phyloP scores from a whole-genome alignment of 164 flowering plant genomes.

The Platanus orientalis region DNA sequence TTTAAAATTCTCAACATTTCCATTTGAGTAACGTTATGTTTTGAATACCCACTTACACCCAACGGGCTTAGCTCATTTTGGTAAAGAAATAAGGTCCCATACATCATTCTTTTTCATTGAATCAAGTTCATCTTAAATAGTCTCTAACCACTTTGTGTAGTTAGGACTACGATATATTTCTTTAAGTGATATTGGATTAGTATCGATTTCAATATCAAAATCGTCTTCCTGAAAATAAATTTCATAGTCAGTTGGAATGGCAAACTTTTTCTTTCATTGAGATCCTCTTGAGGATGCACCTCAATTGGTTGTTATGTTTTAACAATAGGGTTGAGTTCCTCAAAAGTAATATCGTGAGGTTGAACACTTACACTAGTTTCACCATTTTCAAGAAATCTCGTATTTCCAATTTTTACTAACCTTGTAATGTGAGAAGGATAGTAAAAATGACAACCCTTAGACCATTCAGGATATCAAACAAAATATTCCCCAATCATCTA shows the following conservation, averaged over 20 bases:
- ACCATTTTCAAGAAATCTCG: too few species aligned
- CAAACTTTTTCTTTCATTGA: neutral
- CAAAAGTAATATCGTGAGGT: neutral
- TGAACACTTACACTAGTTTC: neutral
- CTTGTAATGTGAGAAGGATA: neutral
- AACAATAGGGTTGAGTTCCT: neutral
- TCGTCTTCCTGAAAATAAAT: too few species aligned
- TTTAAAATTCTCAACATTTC: neutral
- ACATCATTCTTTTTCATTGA: neutral
- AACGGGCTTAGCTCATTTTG: neutral
- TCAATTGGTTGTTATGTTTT: neutral
- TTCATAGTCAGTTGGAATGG: conserved; percentile 4
- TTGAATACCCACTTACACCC: neutral
- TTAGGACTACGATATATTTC: neutral
- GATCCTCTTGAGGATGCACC: neutral
- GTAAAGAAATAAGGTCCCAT: neutral
- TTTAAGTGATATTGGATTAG: neutral
- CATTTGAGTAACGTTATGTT: neutral
- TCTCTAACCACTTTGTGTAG: neutral
- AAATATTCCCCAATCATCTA: neutral
- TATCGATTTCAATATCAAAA: neutral
- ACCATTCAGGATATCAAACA: too few species aligned
- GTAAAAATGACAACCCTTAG: too few species aligned
- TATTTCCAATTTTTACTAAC: too few species aligned
- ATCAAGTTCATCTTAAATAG: neutral